Evolutionary conservation across 148 eudicot species (phyloP).

Genomic region (Chenopodium berlandieri): DNA sequence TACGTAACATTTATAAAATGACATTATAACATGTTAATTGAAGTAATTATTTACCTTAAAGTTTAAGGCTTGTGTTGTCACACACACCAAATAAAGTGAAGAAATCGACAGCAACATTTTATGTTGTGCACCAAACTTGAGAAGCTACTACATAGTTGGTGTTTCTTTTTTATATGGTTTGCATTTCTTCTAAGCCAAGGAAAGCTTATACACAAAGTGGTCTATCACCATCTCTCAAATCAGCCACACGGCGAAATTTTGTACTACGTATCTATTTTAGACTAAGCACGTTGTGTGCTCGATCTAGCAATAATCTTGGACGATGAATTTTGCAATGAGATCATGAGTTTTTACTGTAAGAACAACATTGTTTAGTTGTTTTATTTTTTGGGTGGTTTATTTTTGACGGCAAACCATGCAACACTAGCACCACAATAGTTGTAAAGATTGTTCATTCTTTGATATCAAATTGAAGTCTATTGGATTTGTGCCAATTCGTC

Average conservation of each 20-base stretch:
- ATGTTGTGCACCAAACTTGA: conserved; percentile 17
- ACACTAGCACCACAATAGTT: too few relatives aligned
- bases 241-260: not conserved
- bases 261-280: too few relatives aligned
- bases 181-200: conserved; percentile 16
- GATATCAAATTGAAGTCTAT: too few relatives aligned
- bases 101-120: conserved; percentile 5
- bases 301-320: too few relatives aligned
- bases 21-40: not conserved
- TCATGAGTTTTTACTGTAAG: too few relatives aligned
- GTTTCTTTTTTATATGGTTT: not conserved
- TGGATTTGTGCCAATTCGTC: too few relatives aligned
- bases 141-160: not conserved
- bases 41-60: not conserved
- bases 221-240: not conserved
- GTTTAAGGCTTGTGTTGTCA: conserved; percentile 18
- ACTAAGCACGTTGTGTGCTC: too few relatives aligned
- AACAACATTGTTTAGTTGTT: too few relatives aligned
- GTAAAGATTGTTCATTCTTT: too few relatives aligned
- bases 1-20: not conserved
- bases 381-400: too few relatives aligned
- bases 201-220: not conserved
- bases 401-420: too few relatives aligned
- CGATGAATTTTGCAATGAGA: too few relatives aligned
- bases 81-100: conserved; percentile 2